These are phyloP conservation scores for Lactarius akahatsu DNA, from an alignment of 768 basidiomycete genomes.

Conservation along the genomic window DNA sequence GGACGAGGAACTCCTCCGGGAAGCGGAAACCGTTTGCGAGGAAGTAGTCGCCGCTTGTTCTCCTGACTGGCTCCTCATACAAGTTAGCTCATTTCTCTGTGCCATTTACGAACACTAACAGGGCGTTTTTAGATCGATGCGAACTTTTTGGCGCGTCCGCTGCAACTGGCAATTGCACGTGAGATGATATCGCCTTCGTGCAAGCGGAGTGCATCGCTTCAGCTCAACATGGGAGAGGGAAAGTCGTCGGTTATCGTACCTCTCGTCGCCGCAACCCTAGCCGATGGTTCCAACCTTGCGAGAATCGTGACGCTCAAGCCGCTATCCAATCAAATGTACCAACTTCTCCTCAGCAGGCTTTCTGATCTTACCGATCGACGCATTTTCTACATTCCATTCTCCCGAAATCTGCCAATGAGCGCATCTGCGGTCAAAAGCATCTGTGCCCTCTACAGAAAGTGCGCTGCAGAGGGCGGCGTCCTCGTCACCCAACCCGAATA, in stretches of 20 bases:
- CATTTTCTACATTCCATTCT: constrained; percentile 52
- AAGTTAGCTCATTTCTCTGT: constrained; percentile 2
- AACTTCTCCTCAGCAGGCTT: constrained; percentile 44
- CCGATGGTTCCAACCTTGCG: constrained; percentile 44
- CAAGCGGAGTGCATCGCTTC: constrained; percentile 42
- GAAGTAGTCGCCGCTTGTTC: not conserved
- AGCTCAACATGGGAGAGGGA: constrained; percentile 61
- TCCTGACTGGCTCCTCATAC: constrained; percentile 20
- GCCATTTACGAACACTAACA: not conserved
- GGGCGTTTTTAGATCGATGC: constrained; percentile 41
- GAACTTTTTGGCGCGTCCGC: constrained; percentile 43
- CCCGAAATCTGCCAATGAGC: constrained; percentile 38
- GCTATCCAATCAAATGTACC: constrained; percentile 48
- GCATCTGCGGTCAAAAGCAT: constrained; percentile 32
- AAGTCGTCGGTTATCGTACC: constrained; percentile 56
- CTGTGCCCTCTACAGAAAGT: constrained; percentile 38
- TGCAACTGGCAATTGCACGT: constrained; percentile 44
- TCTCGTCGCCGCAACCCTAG: constrained; percentile 40
- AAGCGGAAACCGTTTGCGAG: not conserved
- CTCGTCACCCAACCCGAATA: constrained; percentile 54
- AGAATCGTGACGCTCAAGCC: constrained; percentile 52
- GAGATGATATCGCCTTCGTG: constrained; percentile 48
- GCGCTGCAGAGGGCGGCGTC: constrained; percentile 42
- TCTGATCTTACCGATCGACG: constrained; percentile 46
- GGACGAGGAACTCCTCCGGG: constrained; percentile 3